Evolutionary conservation across 495 filamentous ascomycete genomes (phyloP).

Genomic region (Talaromyces stipitatus): DNA sequence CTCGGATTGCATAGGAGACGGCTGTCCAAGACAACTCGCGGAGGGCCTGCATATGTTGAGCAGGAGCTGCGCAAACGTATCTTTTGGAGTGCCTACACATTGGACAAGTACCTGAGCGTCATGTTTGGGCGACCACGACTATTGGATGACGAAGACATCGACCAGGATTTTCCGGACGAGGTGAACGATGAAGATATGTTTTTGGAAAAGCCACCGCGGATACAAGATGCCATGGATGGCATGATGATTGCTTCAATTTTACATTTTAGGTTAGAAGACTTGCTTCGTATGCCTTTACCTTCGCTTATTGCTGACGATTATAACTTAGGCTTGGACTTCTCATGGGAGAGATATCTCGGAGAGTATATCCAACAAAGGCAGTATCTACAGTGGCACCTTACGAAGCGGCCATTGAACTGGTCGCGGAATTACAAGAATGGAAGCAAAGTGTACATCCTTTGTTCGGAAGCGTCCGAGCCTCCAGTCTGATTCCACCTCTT

Average conservation of each 20-base stretch:
- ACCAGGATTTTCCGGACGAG: constrained; percentile 44
- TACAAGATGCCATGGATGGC: constrained; percentile 27
- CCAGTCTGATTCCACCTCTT: constrained; percentile 43
- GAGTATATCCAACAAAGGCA: constrained; percentile 41
- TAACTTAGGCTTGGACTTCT: constrained; percentile 38
- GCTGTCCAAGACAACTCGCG: constrained; percentile 23
- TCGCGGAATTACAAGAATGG: constrained; percentile 29
- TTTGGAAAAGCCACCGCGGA: constrained; percentile 25
- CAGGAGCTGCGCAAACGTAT: constrained; percentile 42
- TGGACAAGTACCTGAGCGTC: constrained; percentile 52
- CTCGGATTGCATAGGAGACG: constrained; percentile 35
- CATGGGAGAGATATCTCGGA: constrained; percentile 35
- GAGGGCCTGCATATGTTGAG: constrained; percentile 26
- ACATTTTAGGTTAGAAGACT: constrained; percentile 28
- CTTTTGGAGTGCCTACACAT: constrained; percentile 49
- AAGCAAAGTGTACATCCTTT: constrained; percentile 34
- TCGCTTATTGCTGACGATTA: background rate
- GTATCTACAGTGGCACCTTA: constrained; percentile 29
- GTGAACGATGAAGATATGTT: constrained; percentile 49
- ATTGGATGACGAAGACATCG: constrained; percentile 45
- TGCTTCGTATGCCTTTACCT: background rate
- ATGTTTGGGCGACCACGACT: constrained; percentile 47
- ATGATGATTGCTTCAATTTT: constrained; percentile 44
- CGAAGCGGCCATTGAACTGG: constrained; percentile 31
- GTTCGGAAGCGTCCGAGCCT: constrained; percentile 37